A percentile compares a stretch with the other conserved stretches of the same genome.
These are phyloP conservation scores for Umbelopsis isabellina DNA, from an alignment of 192 early-diverging fungal genomes.

Conservation along the genomic window DNA sequence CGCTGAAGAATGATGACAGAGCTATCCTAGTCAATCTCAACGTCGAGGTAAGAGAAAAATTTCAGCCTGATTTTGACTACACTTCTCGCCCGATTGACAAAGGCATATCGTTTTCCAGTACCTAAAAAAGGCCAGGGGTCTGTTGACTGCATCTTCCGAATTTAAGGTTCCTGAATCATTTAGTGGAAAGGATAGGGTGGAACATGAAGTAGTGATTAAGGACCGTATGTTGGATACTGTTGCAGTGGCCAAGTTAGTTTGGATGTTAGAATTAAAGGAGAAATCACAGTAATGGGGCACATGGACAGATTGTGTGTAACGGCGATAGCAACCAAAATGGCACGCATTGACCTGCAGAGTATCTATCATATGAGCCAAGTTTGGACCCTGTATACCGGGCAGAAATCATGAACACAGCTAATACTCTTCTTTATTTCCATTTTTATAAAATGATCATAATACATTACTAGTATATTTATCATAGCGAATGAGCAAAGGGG, in stretches of 20 bases:
- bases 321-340: background rate
- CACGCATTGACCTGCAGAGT: constrained; percentile 18
- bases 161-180: constrained; percentile 23
- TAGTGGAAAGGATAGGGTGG: constrained; percentile 30
- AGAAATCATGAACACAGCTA: background rate
- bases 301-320: constrained; percentile 8
- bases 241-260: constrained; percentile 47
- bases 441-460: background rate
- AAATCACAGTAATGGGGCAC: constrained; percentile 22
- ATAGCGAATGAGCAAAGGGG: background rate
- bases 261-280: constrained; percentile 47
- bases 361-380: constrained; percentile 8
- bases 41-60: constrained; percentile 47
- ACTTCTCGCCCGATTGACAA: too few relatives aligned
- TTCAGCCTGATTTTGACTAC: background rate
- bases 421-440: background rate
- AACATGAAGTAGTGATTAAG: constrained; percentile 52
- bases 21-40: constrained; percentile 54
- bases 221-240: constrained; percentile 53
- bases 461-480: background rate
- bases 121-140: constrained; percentile 45
- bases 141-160: constrained; percentile 43
- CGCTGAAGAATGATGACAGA: constrained; percentile 50
- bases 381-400: constrained; percentile 1
- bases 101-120: constrained; percentile 30